Evolutionary conservation across 768 basidiomycete species (phyloP), one percentile per base, ranked within the genome.

Genomic region (Agaricus subrufescens): DNA sequence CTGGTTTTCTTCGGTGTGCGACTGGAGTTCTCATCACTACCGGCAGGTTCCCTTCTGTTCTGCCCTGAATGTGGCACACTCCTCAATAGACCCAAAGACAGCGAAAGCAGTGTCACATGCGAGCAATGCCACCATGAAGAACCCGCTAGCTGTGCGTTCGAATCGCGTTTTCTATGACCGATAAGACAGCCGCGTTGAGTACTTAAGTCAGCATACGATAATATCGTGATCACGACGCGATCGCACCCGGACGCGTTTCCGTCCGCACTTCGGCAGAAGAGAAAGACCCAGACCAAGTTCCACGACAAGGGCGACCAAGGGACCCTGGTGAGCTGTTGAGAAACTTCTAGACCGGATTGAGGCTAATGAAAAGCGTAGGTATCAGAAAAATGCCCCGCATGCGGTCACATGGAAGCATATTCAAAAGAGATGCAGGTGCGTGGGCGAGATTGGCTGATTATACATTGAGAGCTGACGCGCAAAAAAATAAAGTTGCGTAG

Each of bases 241-340:
- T 97, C 95, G 7, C 90, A 94, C 60, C 90, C 94, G 0, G 91
- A 94, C 54, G 96, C 97, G 3, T 98, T 98, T 69, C 96, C 97
- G 0, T 94, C 92, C 27, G 81, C 86, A 0, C 71, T 98, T 58
- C 75, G 87, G 64, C 91, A 95, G 62, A 92, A 92, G 63, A 78
- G 90, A 54, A 92, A 95, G 71, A 97, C 93, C 0, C 86, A 92
- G 69, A 94, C 91, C 9, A 91, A 91, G 66, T 71, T 75, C 15
- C 89, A 91, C 60, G 85, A 87, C 38, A 78, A 78, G 30, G 85
- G 81, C 15, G 88, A 89, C 44, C 79, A 82, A 76, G 90, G 74
- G 30, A 82, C 69, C 58, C 66, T 79, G 65, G 81, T 77, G 57
- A 55, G 74, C 63, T 37, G 15, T 25, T 40, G n/a, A 26, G 27